Evolutionary conservation across 192 early-diverging fungal genomes (phyloP), one percentile per base, ranked within the genome.

Genomic region (Anaeromyces robustus): DNA sequence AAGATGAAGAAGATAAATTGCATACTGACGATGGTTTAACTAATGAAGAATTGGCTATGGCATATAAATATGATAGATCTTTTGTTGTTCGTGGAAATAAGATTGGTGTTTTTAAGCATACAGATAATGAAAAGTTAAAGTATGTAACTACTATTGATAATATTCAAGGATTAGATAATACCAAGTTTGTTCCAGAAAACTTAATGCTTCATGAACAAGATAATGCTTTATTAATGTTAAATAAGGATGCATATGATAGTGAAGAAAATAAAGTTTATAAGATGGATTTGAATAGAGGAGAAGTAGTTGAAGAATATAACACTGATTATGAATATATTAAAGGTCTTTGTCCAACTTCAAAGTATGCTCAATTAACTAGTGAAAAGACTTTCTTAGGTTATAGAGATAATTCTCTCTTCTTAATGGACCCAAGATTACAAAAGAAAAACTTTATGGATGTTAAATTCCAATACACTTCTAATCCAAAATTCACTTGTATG

Each of bases 261-360:
- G 91, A 95, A 59, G 84, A 88, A 29, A 86, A 94, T 81, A 92
- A 89, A 41, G 87, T 96, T 78, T 96, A 91, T 89, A 90, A 89
- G 80, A 95, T 98, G 96, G 96, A 98, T 85, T 85, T 98, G 31
- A 94, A 95, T 83, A 86, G 87, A 83, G 96, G 95, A 39, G 93
- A 95, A 86, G 91, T 98, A 22, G 96, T 96, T 18, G 96, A 98
- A 80, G 94, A 97, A 86, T 98, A 95, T 94, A 91, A 92, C 34
- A 88, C 96, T 59, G 91, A 95, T 79, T 93, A 95, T 77, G 82
- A 92, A 68, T 84, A 94, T n/a, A 88, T 88, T 12, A 89, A 91
- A 5, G 86, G 88, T 91, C 77, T 87, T 97, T 28, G 86, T 93
- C 95, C 0, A 90, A 87, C 52, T 83, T 77, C 85, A 80, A 97